Evolutionary conservation across 306 rosid genomes (phyloP).

Genomic region (Hippophae gyantsensis): DNA sequence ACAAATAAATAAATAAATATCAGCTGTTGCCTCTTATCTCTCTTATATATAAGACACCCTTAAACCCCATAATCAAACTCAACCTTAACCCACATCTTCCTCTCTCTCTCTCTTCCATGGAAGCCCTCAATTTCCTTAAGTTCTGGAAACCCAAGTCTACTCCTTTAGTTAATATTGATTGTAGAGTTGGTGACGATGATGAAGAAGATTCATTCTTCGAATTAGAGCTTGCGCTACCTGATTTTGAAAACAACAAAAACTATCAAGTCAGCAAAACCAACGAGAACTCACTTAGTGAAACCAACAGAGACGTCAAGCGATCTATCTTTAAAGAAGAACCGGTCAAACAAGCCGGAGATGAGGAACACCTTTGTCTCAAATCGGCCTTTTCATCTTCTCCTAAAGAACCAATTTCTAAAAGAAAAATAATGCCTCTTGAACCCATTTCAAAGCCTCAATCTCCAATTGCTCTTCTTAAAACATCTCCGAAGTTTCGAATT

Average conservation of each 20-base stretch:
- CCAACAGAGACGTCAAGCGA: background rate
- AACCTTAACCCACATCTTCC: background rate
- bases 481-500: constrained; percentile 62
- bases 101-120: constrained; percentile 33
- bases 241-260: constrained; percentile 22
- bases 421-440: constrained; percentile 71
- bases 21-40: background rate
- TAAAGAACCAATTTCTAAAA: constrained; percentile 50
- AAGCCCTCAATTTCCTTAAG: constrained; percentile 57
- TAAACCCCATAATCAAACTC: constrained; percentile 13
- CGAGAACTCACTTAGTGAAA: constrained; percentile 12
- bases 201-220: constrained; percentile 88
- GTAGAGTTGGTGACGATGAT: constrained; percentile 20
- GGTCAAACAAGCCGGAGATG: too few species aligned
- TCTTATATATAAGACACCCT: constrained; percentile 16
- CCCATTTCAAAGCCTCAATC: constrained; percentile 70
- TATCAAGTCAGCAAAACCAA: background rate
- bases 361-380: background rate
- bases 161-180: constrained; percentile 31
- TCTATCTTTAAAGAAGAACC: too few species aligned
- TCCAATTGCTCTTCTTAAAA: constrained; percentile 73
- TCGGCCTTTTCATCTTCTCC: constrained; percentile 26
- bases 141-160: constrained; percentile 52
- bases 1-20: too few species aligned
- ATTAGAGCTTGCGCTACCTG: constrained; percentile 40